phyloP scores from a whole-genome alignment of 352 stramenopile species.

The Aphanomyces stellatus region DNA sequence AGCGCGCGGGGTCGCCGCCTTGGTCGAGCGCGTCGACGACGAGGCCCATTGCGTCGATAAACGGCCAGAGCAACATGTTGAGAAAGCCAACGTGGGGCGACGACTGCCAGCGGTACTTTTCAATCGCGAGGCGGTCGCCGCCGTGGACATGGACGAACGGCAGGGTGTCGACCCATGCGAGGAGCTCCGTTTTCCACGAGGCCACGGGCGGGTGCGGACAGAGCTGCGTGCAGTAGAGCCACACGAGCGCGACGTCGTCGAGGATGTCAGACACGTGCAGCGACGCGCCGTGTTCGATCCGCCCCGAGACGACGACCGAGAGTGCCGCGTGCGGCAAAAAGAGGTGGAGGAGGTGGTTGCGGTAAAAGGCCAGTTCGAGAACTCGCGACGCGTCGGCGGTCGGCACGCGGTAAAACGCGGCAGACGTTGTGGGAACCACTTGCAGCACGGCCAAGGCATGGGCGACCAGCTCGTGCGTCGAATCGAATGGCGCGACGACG shows the following conservation, averaged over 20 bases:
- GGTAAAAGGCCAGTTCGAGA: constrained; percentile 74
- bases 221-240: constrained; percentile 56
- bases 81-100: constrained; percentile 47
- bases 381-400: constrained; percentile 51
- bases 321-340: constrained; percentile 34
- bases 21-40: not conserved
- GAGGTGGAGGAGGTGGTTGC: constrained; percentile 75
- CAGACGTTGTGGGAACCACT: constrained; percentile 30
- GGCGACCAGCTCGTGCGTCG: constrained; percentile 37
- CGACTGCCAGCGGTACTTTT: not conserved
- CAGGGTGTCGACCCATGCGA: constrained; percentile 16
- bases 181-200: constrained; percentile 30
- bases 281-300: not conserved
- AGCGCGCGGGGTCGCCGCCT: too few relatives aligned
- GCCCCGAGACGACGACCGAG: constrained; percentile 12
- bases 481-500: constrained; percentile 45
- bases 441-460: constrained; percentile 59
- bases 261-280: constrained; percentile 29
- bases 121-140: constrained; percentile 4
- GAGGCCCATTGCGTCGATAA: constrained; percentile 50
- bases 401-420: constrained; percentile 39
- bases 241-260: constrained; percentile 39
- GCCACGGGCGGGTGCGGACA: constrained; percentile 40
- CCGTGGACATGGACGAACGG: constrained; percentile 17
- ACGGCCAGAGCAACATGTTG: constrained; percentile 61